Percentiles rank a stretch among this genome's conserved stretches.
phyloP scores from a whole-genome alignment of 2,329 filamentous ascomycete species.

The Gnomoniopsis sp. region DNA sequence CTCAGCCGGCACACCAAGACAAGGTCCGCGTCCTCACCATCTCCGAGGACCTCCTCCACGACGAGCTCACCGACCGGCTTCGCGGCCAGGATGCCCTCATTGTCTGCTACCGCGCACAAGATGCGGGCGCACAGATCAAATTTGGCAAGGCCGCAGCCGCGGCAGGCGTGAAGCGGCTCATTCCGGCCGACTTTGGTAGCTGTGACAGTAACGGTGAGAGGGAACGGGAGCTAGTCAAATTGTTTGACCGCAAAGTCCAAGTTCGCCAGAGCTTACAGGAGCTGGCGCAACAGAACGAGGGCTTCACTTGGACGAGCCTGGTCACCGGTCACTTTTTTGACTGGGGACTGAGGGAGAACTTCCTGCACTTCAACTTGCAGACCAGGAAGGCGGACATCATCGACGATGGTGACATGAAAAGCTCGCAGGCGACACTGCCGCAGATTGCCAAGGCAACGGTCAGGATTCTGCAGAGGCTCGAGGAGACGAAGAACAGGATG shows the following conservation, averaged over 20 bases:
- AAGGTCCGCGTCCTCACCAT: slow-evolving; percentile 23
- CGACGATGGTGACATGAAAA: slow-evolving; percentile 28
- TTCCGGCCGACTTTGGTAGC: slow-evolving; percentile 40
- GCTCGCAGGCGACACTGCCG: slow-evolving; percentile 33
- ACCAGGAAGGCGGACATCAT: slow-evolving; percentile 30
- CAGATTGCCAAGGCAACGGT: slow-evolving; percentile 33
- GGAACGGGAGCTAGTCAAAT: slow-evolving; percentile 32
- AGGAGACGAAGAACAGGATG: slow-evolving; percentile 30
- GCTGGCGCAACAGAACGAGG: slow-evolving; percentile 22
- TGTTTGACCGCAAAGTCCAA: slow-evolving; percentile 32
- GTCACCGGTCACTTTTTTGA: slow-evolving; percentile 40
- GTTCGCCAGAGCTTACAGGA: slow-evolving; percentile 30
- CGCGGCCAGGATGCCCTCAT: slow-evolving; percentile 35
- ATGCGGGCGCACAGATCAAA: slow-evolving; percentile 29
- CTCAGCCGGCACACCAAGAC: slow-evolving; percentile 20
- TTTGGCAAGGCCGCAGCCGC: slow-evolving; percentile 34
- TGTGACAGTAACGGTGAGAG: slow-evolving; percentile 32
- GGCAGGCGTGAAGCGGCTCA: slow-evolving; percentile 33
- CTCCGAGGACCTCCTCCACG: slow-evolving; percentile 28
- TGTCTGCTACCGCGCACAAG: slow-evolving; percentile 29
- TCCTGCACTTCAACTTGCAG: slow-evolving; percentile 33
- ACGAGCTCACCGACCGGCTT: slow-evolving; percentile 29
- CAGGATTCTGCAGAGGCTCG: slow-evolving; percentile 25
- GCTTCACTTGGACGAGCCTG: slow-evolving; percentile 36
- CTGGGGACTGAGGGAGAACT: slow-evolving; percentile 34